Conservation (phyloP, 116 monocot genomes). For the Dioscorea cayenensis region DNA sequence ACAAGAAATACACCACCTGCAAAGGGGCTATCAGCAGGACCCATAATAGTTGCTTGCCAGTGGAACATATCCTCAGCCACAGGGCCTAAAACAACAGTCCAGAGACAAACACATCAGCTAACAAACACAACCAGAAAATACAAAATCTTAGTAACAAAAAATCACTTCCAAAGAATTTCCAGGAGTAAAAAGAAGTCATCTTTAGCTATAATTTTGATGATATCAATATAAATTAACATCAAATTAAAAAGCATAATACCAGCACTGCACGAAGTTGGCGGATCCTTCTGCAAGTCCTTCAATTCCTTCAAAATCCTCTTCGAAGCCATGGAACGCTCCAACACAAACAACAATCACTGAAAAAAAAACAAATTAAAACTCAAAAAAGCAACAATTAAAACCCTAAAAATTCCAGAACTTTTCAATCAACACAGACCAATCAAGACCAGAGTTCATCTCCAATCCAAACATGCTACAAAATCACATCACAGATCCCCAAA, state of each 20-base stretch:
- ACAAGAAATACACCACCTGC: slow-evolving; percentile 35
- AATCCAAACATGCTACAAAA: neutral
- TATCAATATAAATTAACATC: neutral
- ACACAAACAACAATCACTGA: neutral
- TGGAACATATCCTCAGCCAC: slow-evolving; percentile 28
- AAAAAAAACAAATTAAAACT: neutral
- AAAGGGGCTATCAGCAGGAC: slow-evolving; percentile 34
- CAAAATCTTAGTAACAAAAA: too few species aligned
- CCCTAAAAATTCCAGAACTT: too few species aligned
- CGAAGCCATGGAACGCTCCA: slow-evolving; percentile 4
- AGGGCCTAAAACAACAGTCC: slow-evolving; percentile 12
- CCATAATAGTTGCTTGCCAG: slow-evolving; percentile 24
- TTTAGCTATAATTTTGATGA: neutral
- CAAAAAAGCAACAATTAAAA: neutral
- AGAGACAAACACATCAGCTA: too few species aligned
- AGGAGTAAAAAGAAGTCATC: too few species aligned
- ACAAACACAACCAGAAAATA: too few species aligned
- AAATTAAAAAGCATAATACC: neutral
- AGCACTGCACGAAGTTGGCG: slow-evolving; percentile 19
- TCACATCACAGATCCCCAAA: too few species aligned
- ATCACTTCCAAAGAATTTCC: too few species aligned
- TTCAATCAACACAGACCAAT: too few species aligned
- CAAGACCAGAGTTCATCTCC: neutral
- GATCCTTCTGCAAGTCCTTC: slow-evolving; percentile 23
- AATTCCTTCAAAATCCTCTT: slow-evolving; percentile 20